Conservation (phyloP, 768 basidiomycete species). For the Amanita fuliginea region DNA sequence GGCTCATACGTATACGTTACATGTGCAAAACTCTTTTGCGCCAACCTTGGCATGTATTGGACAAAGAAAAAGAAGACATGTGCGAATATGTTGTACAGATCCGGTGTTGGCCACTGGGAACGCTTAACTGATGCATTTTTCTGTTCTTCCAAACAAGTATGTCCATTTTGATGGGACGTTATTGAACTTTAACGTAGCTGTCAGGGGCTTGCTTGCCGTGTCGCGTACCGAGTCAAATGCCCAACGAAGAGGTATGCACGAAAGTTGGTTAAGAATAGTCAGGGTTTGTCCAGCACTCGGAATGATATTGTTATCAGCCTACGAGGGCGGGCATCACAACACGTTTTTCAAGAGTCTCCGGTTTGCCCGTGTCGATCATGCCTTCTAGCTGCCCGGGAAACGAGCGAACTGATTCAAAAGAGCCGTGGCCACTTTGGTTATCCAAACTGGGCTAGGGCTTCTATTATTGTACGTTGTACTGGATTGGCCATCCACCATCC, state of each 20-base stretch:
- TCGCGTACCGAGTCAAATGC: background rate
- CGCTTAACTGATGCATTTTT: too few species aligned
- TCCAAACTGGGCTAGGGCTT: background rate
- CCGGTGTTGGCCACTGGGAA: background rate
- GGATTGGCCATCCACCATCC: background rate
- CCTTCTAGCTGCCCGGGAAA: background rate
- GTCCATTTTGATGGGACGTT: too few species aligned
- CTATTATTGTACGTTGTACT: background rate
- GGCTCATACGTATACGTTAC: too few species aligned
- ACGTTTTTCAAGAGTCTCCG: background rate
- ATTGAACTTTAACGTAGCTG: too few species aligned
- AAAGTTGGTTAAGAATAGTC: too few species aligned
- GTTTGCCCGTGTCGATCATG: background rate
- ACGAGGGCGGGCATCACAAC: background rate
- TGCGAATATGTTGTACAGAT: background rate
- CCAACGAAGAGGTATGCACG: background rate
- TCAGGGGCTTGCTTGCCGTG: too few species aligned
- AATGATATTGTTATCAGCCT: background rate
- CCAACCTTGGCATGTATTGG: background rate
- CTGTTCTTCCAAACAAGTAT: too few species aligned
- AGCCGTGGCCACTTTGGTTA: background rate
- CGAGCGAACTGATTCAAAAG: background rate
- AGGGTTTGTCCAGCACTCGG: background rate
- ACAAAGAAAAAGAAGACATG: background rate
- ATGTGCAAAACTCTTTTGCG: background rate